Percentiles rank a stretch among this genome's conserved stretches.
Conservation (phyloP, 2,329 filamentous ascomycete species). For the Escovopsis sp. region DNA sequence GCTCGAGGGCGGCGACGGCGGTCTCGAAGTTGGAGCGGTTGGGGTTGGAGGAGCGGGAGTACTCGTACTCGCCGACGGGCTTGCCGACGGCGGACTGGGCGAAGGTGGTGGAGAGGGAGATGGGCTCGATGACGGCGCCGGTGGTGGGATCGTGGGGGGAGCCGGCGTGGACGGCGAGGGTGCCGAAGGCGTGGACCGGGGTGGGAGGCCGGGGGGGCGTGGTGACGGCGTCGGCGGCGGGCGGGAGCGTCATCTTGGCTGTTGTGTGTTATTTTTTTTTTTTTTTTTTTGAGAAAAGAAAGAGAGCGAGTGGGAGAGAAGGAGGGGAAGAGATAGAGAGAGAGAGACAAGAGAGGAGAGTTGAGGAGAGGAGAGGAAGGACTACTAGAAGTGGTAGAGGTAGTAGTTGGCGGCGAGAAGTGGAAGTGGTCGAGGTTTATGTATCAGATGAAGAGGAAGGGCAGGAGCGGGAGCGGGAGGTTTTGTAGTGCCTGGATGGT, state of each 20-base stretch:
- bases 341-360: neutral
- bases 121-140: constrained; percentile 89
- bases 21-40: constrained; percentile 92
- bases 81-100: constrained; percentile 80
- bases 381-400: no score
- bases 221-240: constrained; percentile 40
- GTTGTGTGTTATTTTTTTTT: constrained; percentile 1
- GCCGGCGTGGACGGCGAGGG: constrained; percentile 87
- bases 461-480: no score
- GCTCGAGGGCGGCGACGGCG: constrained; percentile 81
- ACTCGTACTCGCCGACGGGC: constrained; percentile 82
- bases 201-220: constrained; percentile 59
- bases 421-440: no score
- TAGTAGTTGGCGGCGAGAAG: no score
- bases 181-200: constrained; percentile 72
- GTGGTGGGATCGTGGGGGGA: constrained; percentile 80
- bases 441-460: no score
- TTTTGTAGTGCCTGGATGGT: no score
- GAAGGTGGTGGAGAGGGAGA: constrained; percentile 92
- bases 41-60: constrained; percentile 84
- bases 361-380: neutral
- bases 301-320: no score
- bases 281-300: neutral
- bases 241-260: constrained; percentile 13
- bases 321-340: no score